Evolutionary conservation across 108 stramenopile genomes (phyloP).

Genomic region (Stephanodiscus triporus): DNA sequence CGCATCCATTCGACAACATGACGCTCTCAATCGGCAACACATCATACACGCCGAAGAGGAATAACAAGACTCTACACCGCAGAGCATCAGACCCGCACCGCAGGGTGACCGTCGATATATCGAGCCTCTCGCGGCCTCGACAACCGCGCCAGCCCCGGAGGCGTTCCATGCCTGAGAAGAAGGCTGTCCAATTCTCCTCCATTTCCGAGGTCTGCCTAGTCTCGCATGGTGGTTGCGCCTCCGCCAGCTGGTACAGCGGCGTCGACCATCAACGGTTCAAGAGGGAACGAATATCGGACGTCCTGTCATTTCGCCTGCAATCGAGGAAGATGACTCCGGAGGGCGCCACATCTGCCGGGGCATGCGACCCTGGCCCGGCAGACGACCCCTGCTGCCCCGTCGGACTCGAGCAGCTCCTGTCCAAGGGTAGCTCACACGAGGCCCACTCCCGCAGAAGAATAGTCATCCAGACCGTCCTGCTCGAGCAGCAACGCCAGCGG

Average conservation of each 20-base stretch:
- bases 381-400: slow-evolving; percentile 32
- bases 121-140: not conserved
- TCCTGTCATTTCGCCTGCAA: slow-evolving; percentile 15
- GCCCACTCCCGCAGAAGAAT: slow-evolving; percentile 19
- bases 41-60: slow-evolving; percentile 5
- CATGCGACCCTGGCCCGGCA: not conserved
- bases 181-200: slow-evolving; percentile 39
- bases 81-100: not conserved
- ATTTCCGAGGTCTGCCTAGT: slow-evolving; percentile 22
- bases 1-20: not conserved
- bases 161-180: slow-evolving; percentile 19
- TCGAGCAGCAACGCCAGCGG: slow-evolving; percentile 44
- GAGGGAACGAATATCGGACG: slow-evolving; percentile 27
- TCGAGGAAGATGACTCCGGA: not conserved
- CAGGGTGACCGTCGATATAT: too few species aligned
- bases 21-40: slow-evolving; percentile 17
- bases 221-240: not conserved
- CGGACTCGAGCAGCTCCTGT: slow-evolving; percentile 46
- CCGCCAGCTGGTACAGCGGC: slow-evolving; percentile 31
- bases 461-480: slow-evolving; percentile 31
- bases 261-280: slow-evolving; percentile 42
- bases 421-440: slow-evolving; percentile 6
- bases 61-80: slow-evolving; percentile 32
- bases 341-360: too few species aligned
- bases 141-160: not conserved